Evolutionary conservation across 2,329 filamentous ascomycete genomes (phyloP), one percentile per base, ranked within the genome.

Genomic region (Scytalidium lignicola): DNA sequence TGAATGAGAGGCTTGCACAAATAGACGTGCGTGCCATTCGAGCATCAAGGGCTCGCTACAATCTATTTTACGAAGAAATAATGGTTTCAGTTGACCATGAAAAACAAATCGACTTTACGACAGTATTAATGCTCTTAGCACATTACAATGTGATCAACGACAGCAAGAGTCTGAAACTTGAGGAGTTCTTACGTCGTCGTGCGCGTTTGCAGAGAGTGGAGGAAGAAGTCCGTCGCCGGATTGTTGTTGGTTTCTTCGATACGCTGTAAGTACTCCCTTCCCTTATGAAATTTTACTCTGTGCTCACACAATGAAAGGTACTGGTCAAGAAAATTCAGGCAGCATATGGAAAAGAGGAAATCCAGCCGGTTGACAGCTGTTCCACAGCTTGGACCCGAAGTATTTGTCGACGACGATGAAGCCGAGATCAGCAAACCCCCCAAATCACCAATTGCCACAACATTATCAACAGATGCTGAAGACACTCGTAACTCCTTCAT

Each of bases 91-190:
- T 91, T 3, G 91, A 99, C 66, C 87, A 86, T 1, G 89, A 95
- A 61, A 80, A 82, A 54, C 93, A 93, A 43, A 95, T 99, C 51
- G 86, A 88, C 1, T 99, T 99, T 67, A 93, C 90, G 2, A 85
- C 86, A 6, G 86, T 96, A 19, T 76, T 99, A 46, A 93, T 99
- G 86, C 95, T 95, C 52, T 75, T 99, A 50, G 92, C 95, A 28
- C 93, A 99, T 68, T 95, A 99, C 76, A 99, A 97, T 62, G 90
- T 99, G 62, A 99, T 99, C 66, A 96, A 86, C 58, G 93, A 99
- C 68, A 96, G 86, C 73, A 96, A 96, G 75, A 96, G 90, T 68
- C 73, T 99, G 63, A 85, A 80, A 53, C 79, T 99, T 2, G 93
- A 99, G 62, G 93, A 99, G 65, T 99, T 96, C 67, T 70, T 99